phyloP scores from a whole-genome alignment of 2,329 filamentous ascomycete species.

The Colletotrichum lini region DNA sequence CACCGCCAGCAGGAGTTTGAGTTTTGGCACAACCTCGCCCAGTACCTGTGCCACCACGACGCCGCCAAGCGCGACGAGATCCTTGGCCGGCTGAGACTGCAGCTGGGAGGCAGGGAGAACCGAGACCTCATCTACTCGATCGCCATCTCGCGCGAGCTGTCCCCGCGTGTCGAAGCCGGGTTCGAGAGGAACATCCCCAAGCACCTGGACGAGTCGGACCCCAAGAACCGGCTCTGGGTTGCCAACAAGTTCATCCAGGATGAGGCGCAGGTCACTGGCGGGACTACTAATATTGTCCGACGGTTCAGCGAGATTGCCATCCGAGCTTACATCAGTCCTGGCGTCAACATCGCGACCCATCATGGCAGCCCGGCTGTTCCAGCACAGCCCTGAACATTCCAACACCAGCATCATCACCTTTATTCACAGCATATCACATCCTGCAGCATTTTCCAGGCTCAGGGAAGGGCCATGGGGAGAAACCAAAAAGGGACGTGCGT shows the following conservation, averaged over 20 bases:
- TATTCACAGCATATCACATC: conserved; percentile 28
- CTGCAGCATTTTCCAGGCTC: conserved; percentile 36
- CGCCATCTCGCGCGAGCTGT: conserved; percentile 82
- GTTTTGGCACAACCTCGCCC: conserved; percentile 86
- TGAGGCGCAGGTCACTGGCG: conserved; percentile 74
- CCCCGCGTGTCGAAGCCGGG: conserved; percentile 73
- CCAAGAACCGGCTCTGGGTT: conserved; percentile 76
- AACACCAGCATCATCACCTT: not conserved
- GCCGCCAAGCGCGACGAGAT: conserved; percentile 74
- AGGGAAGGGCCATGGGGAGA: conserved; percentile 1
- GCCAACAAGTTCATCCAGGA: conserved; percentile 79
- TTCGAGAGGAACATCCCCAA: conserved; percentile 70
- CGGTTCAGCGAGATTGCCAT: conserved; percentile 78
- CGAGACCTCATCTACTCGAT: conserved; percentile 93
- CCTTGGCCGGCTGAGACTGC: conserved; percentile 74
- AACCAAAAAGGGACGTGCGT: conserved; percentile 10
- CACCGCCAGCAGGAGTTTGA: conserved; percentile 75
- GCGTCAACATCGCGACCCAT: conserved; percentile 58
- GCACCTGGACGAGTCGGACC: conserved; percentile 76
- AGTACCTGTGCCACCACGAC: conserved; percentile 74
- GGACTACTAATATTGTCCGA: conserved; percentile 81
- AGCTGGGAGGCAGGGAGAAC: conserved; percentile 87
- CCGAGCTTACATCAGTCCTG: conserved; percentile 70
- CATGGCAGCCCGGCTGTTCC: conserved; percentile 43
- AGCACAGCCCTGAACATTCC: conserved; percentile 17